Conservation (phyloP, 2,329 filamentous ascomycete genomes). For the Sphaerulina vaccinii region DNA sequence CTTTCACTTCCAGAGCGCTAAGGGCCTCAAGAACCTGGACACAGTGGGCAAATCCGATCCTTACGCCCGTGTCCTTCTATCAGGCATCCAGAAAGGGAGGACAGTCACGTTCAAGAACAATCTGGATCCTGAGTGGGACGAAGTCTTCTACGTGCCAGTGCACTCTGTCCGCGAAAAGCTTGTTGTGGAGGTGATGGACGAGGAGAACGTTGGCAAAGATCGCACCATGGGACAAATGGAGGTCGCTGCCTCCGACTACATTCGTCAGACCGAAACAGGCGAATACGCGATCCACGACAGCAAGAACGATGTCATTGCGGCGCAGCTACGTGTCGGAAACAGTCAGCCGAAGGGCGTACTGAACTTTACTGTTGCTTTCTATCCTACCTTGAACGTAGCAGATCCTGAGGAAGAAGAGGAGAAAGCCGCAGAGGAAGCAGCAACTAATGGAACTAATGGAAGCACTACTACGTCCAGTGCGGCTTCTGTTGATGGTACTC, state of each 20-base stretch:
- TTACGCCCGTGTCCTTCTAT: constrained; percentile 83
- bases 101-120: constrained; percentile 97
- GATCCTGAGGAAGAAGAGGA: constrained; percentile 84
- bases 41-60: constrained; percentile 96
- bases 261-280: constrained; percentile 73
- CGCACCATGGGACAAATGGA: constrained; percentile 81
- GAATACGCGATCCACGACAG: constrained; percentile 77
- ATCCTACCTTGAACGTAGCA: constrained; percentile 79
- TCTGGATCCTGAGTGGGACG: constrained; percentile 91
- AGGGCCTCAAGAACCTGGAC: constrained; percentile 85
- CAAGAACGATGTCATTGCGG: constrained; percentile 63
- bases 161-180: constrained; percentile 82
- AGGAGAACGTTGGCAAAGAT: constrained; percentile 88
- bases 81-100: constrained; percentile 83
- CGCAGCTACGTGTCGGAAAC: constrained; percentile 71
- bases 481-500: neutral
- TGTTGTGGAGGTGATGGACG: constrained; percentile 91
- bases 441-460: constrained; percentile 1
- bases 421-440: constrained; percentile 18
- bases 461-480: constrained; percentile 23
- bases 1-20: constrained; percentile 82
- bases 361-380: constrained; percentile 83
- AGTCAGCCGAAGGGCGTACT: constrained; percentile 75
- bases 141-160: constrained; percentile 89
- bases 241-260: constrained; percentile 72